Conservation (phyloP, 208 protist genomes). For the Angomonas deanei region DNA sequence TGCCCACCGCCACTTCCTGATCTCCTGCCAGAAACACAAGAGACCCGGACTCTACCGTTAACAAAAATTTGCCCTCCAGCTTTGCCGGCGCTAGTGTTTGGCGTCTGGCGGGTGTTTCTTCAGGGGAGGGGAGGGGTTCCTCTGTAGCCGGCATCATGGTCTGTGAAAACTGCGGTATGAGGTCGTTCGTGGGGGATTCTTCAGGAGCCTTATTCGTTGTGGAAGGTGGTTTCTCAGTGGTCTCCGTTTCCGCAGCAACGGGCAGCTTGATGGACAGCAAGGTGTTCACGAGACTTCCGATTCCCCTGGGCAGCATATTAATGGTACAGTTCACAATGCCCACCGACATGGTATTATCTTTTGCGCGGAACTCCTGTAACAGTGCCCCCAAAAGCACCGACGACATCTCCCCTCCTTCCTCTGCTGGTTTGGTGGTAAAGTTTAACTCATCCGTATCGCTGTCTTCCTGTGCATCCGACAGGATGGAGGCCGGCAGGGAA, state of each 20-base stretch:
- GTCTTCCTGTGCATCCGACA: neutral
- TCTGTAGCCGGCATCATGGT: neutral
- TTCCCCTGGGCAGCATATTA: conserved; percentile 46
- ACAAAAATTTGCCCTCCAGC: neutral
- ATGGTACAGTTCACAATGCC: conserved; percentile 37
- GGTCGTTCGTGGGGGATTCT: neutral
- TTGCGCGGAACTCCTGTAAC: conserved; percentile 16
- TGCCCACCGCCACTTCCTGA: neutral
- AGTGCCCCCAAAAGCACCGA: conserved; percentile 9
- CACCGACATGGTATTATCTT: conserved; percentile 26
- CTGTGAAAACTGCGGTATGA: neutral
- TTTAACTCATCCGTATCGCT: neutral
- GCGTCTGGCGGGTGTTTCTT: neutral
- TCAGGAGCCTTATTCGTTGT: neutral
- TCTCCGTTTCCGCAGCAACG: neutral
- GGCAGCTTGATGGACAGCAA: conserved; percentile 65
- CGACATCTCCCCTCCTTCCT: neutral
- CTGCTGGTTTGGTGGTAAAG: no score
- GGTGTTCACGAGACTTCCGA: conserved; percentile 64
- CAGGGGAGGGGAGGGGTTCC: neutral
- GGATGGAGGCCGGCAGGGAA: neutral
- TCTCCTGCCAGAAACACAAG: neutral
- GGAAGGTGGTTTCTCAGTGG: neutral
- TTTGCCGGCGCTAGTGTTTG: neutral
- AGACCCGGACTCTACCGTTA: neutral